A percentile compares a stretch with the other conserved stretches of the same genome.
phyloP scores from a whole-genome alignment of 2,329 filamentous ascomycete species.

The Rachicladosporium sp. region DNA sequence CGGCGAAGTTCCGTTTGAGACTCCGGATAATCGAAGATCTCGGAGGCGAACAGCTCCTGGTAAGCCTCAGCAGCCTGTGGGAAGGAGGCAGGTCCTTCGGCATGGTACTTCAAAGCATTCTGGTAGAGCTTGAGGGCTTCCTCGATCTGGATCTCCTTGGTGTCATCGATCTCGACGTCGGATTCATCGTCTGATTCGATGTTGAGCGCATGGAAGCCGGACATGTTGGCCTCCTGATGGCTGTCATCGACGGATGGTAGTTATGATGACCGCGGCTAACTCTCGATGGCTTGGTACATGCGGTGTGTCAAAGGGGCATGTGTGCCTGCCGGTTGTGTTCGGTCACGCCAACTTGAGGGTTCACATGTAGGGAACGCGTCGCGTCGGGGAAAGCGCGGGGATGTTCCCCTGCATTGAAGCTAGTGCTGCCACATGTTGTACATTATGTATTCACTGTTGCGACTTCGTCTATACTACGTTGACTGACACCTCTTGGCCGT shows the following conservation, averaged over 20 bases:
- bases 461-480: no score
- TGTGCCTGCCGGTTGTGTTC: no score
- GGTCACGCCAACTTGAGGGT: no score
- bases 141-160: slow-evolving; percentile 92
- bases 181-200: slow-evolving; percentile 83
- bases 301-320: no score
- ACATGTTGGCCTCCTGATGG: slow-evolving; percentile 25
- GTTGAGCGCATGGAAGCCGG: slow-evolving; percentile 76
- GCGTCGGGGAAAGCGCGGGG: no score
- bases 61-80: slow-evolving; percentile 71
- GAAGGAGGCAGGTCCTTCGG: slow-evolving; percentile 68
- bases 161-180: slow-evolving; percentile 88
- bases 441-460: no score
- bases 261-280: no score
- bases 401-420: no score
- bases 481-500: no score
- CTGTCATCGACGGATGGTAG: neutral
- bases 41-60: slow-evolving; percentile 71
- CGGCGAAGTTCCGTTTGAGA: slow-evolving; percentile 73
- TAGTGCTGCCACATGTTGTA: no score
- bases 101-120: slow-evolving; percentile 77
- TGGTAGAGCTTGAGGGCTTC: slow-evolving; percentile 94
- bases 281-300: no score
- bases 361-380: no score
- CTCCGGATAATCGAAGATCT: slow-evolving; percentile 88